Conservation (phyloP, 2,329 filamentous ascomycete genomes). For the Aspergillus tubingensis region DNA sequence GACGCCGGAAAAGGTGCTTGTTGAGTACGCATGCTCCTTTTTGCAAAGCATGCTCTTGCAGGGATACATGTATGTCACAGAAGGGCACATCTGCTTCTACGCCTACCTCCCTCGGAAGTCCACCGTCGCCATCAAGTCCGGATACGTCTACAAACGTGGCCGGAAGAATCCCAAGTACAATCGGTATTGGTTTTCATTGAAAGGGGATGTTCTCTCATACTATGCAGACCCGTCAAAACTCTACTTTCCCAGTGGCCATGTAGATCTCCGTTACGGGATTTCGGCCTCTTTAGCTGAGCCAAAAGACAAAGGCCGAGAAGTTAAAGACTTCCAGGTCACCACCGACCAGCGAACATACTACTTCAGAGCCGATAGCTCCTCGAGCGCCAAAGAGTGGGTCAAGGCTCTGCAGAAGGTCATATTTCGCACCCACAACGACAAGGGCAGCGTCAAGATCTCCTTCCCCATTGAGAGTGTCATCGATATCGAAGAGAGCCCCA, state of each 20-base stretch:
- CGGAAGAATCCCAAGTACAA: slow-evolving; percentile 84
- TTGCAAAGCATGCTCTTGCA: slow-evolving; percentile 88
- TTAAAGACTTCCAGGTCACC: slow-evolving; percentile 73
- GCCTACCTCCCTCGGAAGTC: slow-evolving; percentile 94
- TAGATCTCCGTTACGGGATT: slow-evolving; percentile 89
- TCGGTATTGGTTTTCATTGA: slow-evolving; percentile 90
- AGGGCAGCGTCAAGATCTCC: slow-evolving; percentile 94
- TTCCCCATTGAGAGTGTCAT: slow-evolving; percentile 85
- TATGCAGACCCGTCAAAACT: slow-evolving; percentile 79
- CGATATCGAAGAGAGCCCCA: slow-evolving; percentile 87
- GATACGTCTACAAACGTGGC: slow-evolving; percentile 84
- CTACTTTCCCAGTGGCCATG: slow-evolving; percentile 89
- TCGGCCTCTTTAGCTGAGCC: slow-evolving; percentile 73
- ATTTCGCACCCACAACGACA: slow-evolving; percentile 92
- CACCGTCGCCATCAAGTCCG: slow-evolving; percentile 76
- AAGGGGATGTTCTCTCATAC: slow-evolving; percentile 89
- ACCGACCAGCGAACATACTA: slow-evolving; percentile 82
- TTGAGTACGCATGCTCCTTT: slow-evolving; percentile 91
- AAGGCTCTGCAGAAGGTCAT: slow-evolving; percentile 92
- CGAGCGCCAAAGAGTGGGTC: slow-evolving; percentile 95
- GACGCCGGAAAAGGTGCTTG: slow-evolving; percentile 77
- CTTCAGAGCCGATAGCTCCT: slow-evolving; percentile 83
- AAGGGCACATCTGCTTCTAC: slow-evolving; percentile 93
- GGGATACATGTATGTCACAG: slow-evolving; percentile 93
- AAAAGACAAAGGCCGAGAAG: slow-evolving; percentile 71